Conservation (phyloP, 495 filamentous ascomycete genomes). For the Xylaria nigripes region DNA sequence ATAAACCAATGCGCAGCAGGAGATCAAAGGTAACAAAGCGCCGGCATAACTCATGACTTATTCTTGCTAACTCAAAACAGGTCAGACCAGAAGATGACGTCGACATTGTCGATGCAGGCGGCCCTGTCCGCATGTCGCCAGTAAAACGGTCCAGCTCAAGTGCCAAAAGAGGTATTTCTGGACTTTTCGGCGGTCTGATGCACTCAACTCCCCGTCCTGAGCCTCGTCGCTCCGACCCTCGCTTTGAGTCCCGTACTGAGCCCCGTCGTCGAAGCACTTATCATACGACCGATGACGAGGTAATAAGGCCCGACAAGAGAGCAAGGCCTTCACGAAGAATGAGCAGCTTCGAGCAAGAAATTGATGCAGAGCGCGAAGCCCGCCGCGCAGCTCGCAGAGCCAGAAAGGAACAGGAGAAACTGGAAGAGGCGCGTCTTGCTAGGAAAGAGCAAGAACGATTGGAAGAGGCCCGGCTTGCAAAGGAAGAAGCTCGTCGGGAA, state of each 20-base stretch:
- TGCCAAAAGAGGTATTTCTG: constrained; percentile 34
- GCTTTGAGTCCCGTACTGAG: constrained; percentile 28
- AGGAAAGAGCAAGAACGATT: no score
- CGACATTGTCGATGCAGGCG: constrained; percentile 29
- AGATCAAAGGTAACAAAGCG: constrained; percentile 33
- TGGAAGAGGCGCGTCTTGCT: constrained; percentile 39
- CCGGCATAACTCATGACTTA: neutral
- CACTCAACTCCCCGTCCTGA: constrained; percentile 22
- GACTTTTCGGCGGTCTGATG: constrained; percentile 37
- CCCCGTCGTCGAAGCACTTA: constrained; percentile 38
- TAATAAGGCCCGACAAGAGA: constrained; percentile 20
- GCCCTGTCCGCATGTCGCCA: constrained; percentile 26
- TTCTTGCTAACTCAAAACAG: constrained; percentile 20
- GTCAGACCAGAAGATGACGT: constrained; percentile 31
- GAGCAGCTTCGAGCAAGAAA: constrained; percentile 25
- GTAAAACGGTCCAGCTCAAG: constrained; percentile 35
- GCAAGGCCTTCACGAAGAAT: constrained; percentile 13
- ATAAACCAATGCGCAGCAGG: constrained; percentile 35
- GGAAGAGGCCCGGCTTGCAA: constrained; percentile 34
- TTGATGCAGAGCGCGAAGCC: constrained; percentile 45
- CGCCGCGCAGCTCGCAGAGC: constrained; percentile 45
- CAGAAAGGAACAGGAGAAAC: constrained; percentile 37
- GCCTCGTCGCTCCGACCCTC: constrained; percentile 31
- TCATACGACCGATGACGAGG: constrained; percentile 35
- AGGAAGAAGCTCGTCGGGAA: constrained; percentile 35